Evolutionary conservation across 176 grass and related monocot species (phyloP), one percentile per base, ranked within the genome.

Genomic region (Melocanna baccifera): DNA sequence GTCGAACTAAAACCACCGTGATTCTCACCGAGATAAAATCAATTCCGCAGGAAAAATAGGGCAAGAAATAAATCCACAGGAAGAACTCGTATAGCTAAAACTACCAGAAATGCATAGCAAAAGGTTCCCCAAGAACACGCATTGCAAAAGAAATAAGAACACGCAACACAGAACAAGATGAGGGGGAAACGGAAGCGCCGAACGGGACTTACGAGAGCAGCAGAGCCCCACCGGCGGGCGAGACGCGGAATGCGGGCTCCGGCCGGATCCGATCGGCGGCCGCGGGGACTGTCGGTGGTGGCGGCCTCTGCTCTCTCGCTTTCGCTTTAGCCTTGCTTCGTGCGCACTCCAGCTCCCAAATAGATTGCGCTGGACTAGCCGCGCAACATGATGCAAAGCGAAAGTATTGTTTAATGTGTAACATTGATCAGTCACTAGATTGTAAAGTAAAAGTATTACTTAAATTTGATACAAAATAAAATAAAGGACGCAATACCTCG

Each of bases 321-420:
- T 15, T 42, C 16, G 80, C 37, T 82, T 63, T 63, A 32, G 61
- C 61, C 12, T 83, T 72, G 80, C 68, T 59, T 83, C 80, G 53
- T 28, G 37, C 53, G 23, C 68, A 83, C 68, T 62, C 53, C 68
- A 37, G 61, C 62, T 67, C 79, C 77, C 77, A 71, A 59, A 40
- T 67, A 66, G 51, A 70, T 16, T 22, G 42, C 9, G 61, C 36
- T 77, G 53, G 28, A 36, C 29, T 51, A 45, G 78, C 41, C 40
- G 34, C 34, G 34, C 34, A 0, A 36, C 34, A 36, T 36, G 4
- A 5, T 36, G 34, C 34, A 36, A 36, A 36, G 4, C 34, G 34
- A 36, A 36, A 36, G 34, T 36, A 36, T 36, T n/a, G n/a, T 5
- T 36, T 36, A 3, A 36, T 4, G 34, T 36, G 34, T 36, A 36